Evolutionary conservation across 495 filamentous ascomycete genomes (phyloP).

Genomic region (Symbiotaphrina buchneri): DNA sequence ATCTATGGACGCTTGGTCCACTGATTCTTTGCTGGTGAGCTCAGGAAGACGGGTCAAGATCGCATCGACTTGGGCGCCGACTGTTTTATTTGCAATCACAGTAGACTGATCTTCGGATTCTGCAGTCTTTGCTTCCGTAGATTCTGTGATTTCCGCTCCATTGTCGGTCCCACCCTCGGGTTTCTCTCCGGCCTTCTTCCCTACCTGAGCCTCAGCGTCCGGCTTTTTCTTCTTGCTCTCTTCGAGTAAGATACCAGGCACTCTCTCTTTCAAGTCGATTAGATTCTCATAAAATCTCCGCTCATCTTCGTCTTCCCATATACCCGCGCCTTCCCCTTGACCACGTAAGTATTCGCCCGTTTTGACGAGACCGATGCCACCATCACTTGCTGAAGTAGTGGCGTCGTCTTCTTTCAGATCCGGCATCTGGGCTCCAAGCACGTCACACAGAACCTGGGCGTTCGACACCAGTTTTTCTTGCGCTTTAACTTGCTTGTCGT

Average conservation of each 20-base stretch:
- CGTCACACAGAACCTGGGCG: constrained; percentile 77
- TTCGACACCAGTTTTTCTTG: constrained; percentile 82
- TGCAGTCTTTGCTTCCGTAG: constrained; percentile 24
- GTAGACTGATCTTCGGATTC: constrained; percentile 65
- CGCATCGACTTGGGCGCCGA: constrained; percentile 90
- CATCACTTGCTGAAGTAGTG: constrained; percentile 32
- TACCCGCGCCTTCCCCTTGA: constrained; percentile 79
- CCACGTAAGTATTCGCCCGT: constrained; percentile 82
- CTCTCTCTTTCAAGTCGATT: constrained; percentile 84
- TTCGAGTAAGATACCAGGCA: constrained; percentile 79
- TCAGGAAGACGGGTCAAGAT: constrained; percentile 74
- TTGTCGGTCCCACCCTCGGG: constrained; percentile 14
- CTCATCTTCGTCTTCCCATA: constrained; percentile 98
- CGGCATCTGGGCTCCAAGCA: constrained; percentile 83
- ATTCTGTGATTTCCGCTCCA: constrained; percentile 13
- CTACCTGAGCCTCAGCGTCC: constrained; percentile 25
- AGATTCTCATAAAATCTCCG: constrained; percentile 94
- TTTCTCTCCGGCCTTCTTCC: constrained; percentile 17
- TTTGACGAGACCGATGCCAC: constrained; percentile 81
- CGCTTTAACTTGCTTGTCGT: constrained; percentile 76
- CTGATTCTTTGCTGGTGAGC: constrained; percentile 68
- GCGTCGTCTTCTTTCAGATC: constrained; percentile 68
- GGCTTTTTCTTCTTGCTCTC: constrained; percentile 88
- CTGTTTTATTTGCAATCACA: constrained; percentile 91
- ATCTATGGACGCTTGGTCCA: constrained; percentile 80